Conservation (phyloP, 2,329 filamentous ascomycete genomes). For the Camptophora hylomeconis region DNA sequence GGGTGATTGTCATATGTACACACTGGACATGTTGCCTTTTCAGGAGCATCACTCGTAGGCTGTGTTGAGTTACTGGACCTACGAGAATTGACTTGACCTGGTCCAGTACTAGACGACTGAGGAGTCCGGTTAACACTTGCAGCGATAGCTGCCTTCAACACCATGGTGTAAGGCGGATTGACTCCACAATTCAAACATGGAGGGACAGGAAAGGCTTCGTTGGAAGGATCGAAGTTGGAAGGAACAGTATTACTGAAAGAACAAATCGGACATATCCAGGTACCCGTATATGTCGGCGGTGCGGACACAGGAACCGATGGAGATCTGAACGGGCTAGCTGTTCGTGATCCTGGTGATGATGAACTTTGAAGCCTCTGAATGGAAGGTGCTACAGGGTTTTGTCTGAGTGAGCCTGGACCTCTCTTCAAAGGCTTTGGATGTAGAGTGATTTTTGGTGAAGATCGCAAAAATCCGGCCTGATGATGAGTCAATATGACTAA, state of each 20-base stretch:
- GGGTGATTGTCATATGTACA: conserved; percentile 94
- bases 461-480: conserved; percentile 83
- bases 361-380: conserved; percentile 14
- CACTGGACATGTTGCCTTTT: conserved; percentile 50
- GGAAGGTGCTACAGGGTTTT: conserved; percentile 23
- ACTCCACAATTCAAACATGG: conserved; percentile 91
- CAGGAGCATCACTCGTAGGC: conserved; percentile 5
- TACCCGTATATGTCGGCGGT: conserved; percentile 40
- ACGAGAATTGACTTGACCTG: conserved; percentile 1
- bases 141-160: conserved; percentile 76
- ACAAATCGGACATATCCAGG: conserved; percentile 94
- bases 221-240: conserved; percentile 81
- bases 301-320: neutral
- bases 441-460: conserved; percentile 83
- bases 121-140: conserved; percentile 43
- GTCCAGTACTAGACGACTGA: conserved; percentile 7
- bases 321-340: conserved; percentile 19
- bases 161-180: conserved; percentile 67
- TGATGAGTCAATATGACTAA: conserved; percentile 10
- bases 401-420: conserved; percentile 37
- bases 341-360: conserved; percentile 21
- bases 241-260: conserved; percentile 88
- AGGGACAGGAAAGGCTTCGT: conserved; percentile 63
- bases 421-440: conserved; percentile 67
- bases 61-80: conserved; percentile 2